phyloP scores from a whole-genome alignment of 768 basidiomycete genomes.

The Lepiota brunneoincarnata region DNA sequence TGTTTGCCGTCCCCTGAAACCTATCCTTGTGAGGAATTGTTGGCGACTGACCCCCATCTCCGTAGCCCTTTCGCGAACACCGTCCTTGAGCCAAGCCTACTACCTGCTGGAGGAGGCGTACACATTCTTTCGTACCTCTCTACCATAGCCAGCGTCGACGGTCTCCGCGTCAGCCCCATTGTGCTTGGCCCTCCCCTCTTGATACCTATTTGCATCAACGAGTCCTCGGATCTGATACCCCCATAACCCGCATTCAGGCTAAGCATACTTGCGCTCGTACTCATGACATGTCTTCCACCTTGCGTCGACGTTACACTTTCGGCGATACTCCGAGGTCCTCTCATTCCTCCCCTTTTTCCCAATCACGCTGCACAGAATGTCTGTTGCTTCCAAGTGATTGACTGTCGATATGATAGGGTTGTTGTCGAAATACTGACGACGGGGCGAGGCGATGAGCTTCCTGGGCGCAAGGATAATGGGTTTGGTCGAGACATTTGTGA shows the following conservation, averaged over 20 bases:
- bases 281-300: not conserved
- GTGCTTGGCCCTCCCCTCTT: not conserved
- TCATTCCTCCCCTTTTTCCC: not conserved
- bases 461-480: too few species aligned
- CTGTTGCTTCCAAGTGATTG: too few species aligned
- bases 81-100: too few species aligned
- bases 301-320: not conserved
- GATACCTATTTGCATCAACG: not conserved
- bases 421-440: too few species aligned
- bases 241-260: not conserved
- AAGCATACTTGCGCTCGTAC: not conserved
- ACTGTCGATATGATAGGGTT: too few species aligned
- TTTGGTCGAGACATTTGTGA: too few species aligned
- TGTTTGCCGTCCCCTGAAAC: not conserved
- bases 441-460: too few species aligned
- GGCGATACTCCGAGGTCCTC: constrained; percentile 5
- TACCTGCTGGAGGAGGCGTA: not conserved
- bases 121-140: constrained; percentile 5
- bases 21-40: not conserved
- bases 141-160: not conserved
- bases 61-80: not conserved
- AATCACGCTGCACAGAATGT: not conserved
- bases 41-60: not conserved
- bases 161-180: not conserved
- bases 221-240: not conserved